phyloP scores from a whole-genome alignment of 768 basidiomycete genomes.

The Lactarius trivialis region DNA sequence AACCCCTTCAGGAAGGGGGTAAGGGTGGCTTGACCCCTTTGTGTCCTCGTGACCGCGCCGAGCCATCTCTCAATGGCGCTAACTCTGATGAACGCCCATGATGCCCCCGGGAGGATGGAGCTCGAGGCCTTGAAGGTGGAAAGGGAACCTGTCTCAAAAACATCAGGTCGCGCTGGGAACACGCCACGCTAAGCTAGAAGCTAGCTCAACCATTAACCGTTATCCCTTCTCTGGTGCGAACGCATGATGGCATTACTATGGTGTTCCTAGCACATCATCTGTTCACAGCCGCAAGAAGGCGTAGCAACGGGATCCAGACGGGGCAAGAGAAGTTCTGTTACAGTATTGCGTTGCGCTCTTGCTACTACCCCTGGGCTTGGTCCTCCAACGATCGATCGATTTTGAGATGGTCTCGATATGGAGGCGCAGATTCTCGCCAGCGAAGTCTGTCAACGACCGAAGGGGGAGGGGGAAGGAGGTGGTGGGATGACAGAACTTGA shows the following conservation, averaged over 20 bases:
- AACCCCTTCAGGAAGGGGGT: neutral
- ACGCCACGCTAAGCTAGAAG: neutral
- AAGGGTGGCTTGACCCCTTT: slow-evolving; percentile 5
- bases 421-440: slow-evolving; percentile 14
- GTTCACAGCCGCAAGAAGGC: neutral
- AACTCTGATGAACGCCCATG: neutral
- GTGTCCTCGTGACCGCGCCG: slow-evolving; percentile 2
- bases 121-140: neutral
- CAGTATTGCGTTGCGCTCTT: neutral
- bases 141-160: neutral
- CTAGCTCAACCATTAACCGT: neutral
- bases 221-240: neutral
- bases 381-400: slow-evolving; percentile 10
- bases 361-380: neutral
- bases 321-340: neutral
- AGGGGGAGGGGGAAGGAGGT: neutral
- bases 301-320: slow-evolving; percentile 7
- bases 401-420: slow-evolving; percentile 13
- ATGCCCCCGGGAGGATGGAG: neutral
- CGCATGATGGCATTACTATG: neutral
- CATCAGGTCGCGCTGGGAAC: slow-evolving; percentile 2
- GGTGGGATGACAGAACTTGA: neutral
- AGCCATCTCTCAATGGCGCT: slow-evolving; percentile 3
- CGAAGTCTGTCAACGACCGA: neutral
- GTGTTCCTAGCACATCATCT: slow-evolving; percentile 2